Percentiles rank a stretch among this genome's conserved stretches.
Conservation (phyloP, 306 rosid species). For the Lupinus albus region DNA sequence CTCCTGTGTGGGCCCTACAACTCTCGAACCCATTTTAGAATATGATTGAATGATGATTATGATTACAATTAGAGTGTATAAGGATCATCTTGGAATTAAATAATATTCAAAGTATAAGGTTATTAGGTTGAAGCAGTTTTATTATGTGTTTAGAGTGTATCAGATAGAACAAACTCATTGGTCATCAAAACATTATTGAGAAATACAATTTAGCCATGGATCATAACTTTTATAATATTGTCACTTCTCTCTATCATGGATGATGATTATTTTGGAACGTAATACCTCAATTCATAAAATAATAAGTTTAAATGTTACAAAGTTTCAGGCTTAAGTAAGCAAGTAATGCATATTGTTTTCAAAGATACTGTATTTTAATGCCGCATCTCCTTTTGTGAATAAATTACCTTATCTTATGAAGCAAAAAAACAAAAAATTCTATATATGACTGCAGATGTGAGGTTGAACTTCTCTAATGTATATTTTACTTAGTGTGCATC, state of each 20-base stretch:
- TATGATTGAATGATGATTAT: background rate
- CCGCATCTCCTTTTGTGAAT: conserved; percentile 7
- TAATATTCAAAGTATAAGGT: too few relatives aligned
- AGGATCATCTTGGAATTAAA: too few relatives aligned
- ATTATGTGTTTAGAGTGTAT: background rate
- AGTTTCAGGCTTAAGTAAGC: background rate
- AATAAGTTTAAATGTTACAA: background rate
- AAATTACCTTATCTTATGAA: conserved; percentile 36
- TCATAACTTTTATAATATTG: conserved; percentile 16
- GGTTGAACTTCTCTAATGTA: too few relatives aligned
- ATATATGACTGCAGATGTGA: background rate
- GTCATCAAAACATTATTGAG: background rate
- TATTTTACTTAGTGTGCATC: too few relatives aligned
- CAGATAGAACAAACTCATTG: background rate
- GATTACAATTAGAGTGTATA: background rate
- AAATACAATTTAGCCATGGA: background rate
- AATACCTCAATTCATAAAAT: background rate
- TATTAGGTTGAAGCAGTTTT: too few relatives aligned
- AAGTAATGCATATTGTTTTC: conserved; percentile 19
- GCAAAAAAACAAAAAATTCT: background rate
- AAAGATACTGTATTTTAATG: conserved; percentile 37
- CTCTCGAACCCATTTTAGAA: conserved; percentile 11
- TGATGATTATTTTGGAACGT: background rate
- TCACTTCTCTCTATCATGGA: too few relatives aligned
- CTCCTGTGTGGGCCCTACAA: conserved; percentile 34